Evolutionary conservation across 805 yeast genomes (phyloP).

Genomic region (Candida stauntonica): DNA sequence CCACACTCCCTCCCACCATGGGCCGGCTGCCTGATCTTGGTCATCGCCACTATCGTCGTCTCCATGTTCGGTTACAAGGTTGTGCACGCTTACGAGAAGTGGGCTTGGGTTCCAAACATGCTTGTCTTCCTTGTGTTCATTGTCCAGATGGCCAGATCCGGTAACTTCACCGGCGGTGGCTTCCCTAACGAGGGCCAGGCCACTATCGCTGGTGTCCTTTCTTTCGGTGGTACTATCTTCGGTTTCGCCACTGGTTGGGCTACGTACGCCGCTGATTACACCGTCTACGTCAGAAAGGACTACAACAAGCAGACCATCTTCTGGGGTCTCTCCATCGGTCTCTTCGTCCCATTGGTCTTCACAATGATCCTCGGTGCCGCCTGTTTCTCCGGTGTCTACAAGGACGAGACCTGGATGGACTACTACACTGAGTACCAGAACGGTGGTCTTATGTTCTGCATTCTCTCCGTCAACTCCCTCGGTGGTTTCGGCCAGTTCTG

Average conservation of each 20-base stretch:
- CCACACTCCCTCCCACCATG: slow-evolving; percentile 67
- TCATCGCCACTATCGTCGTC: slow-evolving; percentile 62
- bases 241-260: slow-evolving; percentile 97
- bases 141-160: slow-evolving; percentile 66
- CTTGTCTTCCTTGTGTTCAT: slow-evolving; percentile 73
- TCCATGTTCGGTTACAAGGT: slow-evolving; percentile 81
- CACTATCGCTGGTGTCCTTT: slow-evolving; percentile 71
- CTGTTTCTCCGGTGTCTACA: slow-evolving; percentile 60
- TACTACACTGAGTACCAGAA: slow-evolving; percentile 50
- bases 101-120: slow-evolving; percentile 82
- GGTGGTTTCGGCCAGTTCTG: slow-evolving; percentile 90
- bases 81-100: slow-evolving; percentile 79
- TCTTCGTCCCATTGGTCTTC: slow-evolving; percentile 64
- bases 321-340: slow-evolving; percentile 57
- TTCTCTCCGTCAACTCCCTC: slow-evolving; percentile 73
- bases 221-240: slow-evolving; percentile 77
- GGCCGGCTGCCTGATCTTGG: slow-evolving; percentile 82
- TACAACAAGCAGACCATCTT: slow-evolving; percentile 58
- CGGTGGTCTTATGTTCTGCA: slow-evolving; percentile 82
- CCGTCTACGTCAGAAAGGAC: slow-evolving; percentile 75
- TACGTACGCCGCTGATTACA: slow-evolving; percentile 87
- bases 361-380: slow-evolving; percentile 85
- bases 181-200: slow-evolving; percentile 46
- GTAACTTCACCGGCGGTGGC: slow-evolving; percentile 55
- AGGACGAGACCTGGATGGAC: slow-evolving; percentile 40